A percentile compares a stretch with the other conserved stretches of the same genome.
These are phyloP conservation scores for Neoarthrinium moseri DNA, from an alignment of 2,329 filamentous ascomycete genomes.

Conservation along the genomic window DNA sequence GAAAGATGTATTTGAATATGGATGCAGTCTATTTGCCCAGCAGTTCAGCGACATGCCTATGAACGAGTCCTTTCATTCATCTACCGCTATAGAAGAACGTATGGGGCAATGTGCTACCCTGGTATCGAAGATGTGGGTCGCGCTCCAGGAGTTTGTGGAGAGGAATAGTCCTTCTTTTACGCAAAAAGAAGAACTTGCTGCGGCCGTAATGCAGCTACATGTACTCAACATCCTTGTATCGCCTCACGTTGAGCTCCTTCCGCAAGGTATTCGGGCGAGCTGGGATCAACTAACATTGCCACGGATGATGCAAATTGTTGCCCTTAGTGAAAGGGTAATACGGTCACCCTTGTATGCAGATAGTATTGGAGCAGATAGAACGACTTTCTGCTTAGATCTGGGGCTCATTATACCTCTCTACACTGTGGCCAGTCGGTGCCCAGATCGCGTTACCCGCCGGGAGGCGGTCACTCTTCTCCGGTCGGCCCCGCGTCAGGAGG, in stretches of 20 bases:
- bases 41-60: neutral
- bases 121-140: neutral
- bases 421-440: constrained; percentile 8
- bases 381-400: constrained; percentile 9
- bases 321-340: constrained; percentile 4
- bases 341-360: neutral
- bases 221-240: constrained; percentile 4
- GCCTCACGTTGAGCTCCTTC: constrained; percentile 3
- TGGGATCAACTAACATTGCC: constrained; percentile 7
- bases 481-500: constrained; percentile 8
- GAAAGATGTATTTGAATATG: constrained; percentile 5
- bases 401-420: constrained; percentile 9
- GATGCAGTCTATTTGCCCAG: neutral
- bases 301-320: constrained; percentile 3
- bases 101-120: neutral
- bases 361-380: neutral
- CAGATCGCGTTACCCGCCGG: neutral
- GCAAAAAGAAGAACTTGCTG: neutral
- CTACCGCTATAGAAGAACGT: neutral
- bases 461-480: constrained; percentile 7
- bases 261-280: neutral
- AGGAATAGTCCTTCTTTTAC: neutral
- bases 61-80: neutral
- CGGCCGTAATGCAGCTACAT: constrained; percentile 7
- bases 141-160: neutral